Evolutionary conservation across 441 rosid genomes (phyloP).

Genomic region (Erysimum pusillum): DNA sequence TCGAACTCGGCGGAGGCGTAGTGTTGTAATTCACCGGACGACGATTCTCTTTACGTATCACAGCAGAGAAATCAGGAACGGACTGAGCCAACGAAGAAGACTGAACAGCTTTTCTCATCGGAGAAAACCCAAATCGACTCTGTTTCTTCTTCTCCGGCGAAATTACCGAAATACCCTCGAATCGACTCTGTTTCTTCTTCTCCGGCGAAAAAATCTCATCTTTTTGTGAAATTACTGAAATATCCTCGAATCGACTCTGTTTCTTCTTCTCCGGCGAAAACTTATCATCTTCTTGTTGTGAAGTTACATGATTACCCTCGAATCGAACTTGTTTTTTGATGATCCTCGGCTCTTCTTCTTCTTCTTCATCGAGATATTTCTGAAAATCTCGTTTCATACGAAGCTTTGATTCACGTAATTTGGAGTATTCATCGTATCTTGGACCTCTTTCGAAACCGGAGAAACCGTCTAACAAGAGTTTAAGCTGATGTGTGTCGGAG

Average conservation of each 20-base stretch:
- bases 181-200: conserved; percentile 46
- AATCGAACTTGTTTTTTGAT: conserved; percentile 44
- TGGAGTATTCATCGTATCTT: conserved; percentile 70
- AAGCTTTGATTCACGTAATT: conserved; percentile 71
- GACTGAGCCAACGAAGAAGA: conserved; percentile 74
- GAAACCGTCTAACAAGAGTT: conserved; percentile 57
- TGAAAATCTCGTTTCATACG: conserved; percentile 51
- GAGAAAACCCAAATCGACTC: conserved; percentile 55
- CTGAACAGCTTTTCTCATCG: conserved; percentile 46
- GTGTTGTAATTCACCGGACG: conserved; percentile 52
- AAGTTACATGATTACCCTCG: conserved; percentile 12
- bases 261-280: conserved; percentile 39
- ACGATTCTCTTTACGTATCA: conserved; percentile 76
- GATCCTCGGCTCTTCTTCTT: conserved; percentile 14
- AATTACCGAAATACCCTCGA: conserved; percentile 30
- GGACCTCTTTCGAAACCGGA: conserved; percentile 81
- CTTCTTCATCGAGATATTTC: conserved; percentile 37
- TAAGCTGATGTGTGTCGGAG: conserved; percentile 53
- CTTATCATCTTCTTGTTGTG: not conserved
- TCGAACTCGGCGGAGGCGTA: conserved; percentile 48
- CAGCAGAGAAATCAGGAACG: conserved; percentile 79
- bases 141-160: conserved; percentile 39
- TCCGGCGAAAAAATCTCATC: conserved; percentile 41
- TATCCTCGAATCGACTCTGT: conserved; percentile 36
- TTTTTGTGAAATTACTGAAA: conserved; percentile 6